Evolutionary conservation across 805 yeast species (phyloP).

Genomic region (Candida arabinofermentans): DNA sequence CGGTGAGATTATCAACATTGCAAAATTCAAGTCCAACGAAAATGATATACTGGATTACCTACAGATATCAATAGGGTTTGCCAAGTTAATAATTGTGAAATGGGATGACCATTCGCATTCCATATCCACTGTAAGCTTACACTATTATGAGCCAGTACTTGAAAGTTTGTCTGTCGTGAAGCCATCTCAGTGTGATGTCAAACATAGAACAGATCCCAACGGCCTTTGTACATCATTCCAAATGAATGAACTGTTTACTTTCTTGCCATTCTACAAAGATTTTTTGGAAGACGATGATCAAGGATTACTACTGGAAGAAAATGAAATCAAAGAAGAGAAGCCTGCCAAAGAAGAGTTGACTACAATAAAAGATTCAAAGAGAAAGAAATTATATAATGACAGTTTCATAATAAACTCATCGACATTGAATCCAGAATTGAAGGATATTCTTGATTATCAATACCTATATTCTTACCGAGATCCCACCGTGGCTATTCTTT

Average conservation of each 20-base stretch:
- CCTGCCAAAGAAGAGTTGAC: neutral
- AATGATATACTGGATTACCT: conserved; percentile 51
- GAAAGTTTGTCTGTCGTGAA: conserved; percentile 44
- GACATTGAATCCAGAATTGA: conserved; percentile 51
- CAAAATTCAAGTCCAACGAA: conserved; percentile 45
- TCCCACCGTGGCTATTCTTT: conserved; percentile 54
- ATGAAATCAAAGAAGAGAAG: conserved; percentile 10
- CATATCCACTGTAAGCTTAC: conserved; percentile 74
- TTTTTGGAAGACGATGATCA: conserved; percentile 40
- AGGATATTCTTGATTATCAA: conserved; percentile 63
- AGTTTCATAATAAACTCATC: conserved; percentile 60
- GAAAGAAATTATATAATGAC: conserved; percentile 36
- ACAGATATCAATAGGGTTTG: conserved; percentile 62
- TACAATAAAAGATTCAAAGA: conserved; percentile 11
- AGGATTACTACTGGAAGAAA: conserved; percentile 20
- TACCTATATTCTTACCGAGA: conserved; percentile 73
- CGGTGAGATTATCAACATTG: conserved; percentile 63
- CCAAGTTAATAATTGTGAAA: conserved; percentile 70
- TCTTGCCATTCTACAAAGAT: conserved; percentile 56
- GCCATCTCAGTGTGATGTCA: conserved; percentile 33
- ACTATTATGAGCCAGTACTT: conserved; percentile 75
- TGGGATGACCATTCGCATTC: conserved; percentile 58
- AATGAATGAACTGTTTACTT: conserved; percentile 64
- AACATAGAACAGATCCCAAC: conserved; percentile 59
- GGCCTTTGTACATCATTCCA: conserved; percentile 52